These are phyloP conservation scores for Erodium moschatum DNA, from an alignment of 441 rosid genomes.

Conservation along the genomic window DNA sequence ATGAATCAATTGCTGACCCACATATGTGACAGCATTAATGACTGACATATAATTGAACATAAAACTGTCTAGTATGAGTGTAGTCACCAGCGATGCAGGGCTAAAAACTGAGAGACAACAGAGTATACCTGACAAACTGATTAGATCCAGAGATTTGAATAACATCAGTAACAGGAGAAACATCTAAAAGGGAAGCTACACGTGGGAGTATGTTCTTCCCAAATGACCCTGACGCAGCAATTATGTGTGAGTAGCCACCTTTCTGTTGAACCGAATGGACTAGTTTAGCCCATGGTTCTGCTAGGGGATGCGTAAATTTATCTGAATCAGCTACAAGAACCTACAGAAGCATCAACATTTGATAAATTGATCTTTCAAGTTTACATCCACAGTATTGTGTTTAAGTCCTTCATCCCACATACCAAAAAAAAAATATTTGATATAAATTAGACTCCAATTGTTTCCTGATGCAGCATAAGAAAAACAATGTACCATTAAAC, in stretches of 20 bases:
- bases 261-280: constrained; percentile 58
- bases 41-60: not conserved
- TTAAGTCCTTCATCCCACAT: no score
- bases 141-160: constrained; percentile 42
- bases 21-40: not conserved
- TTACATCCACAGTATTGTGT: not conserved
- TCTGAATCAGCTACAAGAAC: constrained; percentile 86
- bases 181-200: constrained; percentile 80
- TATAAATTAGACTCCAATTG: no score
- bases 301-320: constrained; percentile 50
- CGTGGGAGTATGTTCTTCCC: constrained; percentile 83
- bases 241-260: constrained; percentile 58
- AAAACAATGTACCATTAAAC: no score
- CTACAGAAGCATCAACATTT: constrained; percentile 26
- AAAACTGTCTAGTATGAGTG: not conserved
- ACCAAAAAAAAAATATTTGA: no score
- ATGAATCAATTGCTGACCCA: not conserved
- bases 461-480: no score
- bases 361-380: not conserved
- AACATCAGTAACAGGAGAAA: constrained; percentile 88
- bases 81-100: not conserved
- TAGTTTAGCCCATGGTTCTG: constrained; percentile 85
- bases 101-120: not conserved
- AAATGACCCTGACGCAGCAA: constrained; percentile 69
- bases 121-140: constrained; percentile 59